Percentiles rank a stretch among this genome's conserved stretches.
Evolutionary conservation across 2,329 filamentous ascomycete genomes (phyloP).

Genomic region (Cladosporium cucumerinum): DNA sequence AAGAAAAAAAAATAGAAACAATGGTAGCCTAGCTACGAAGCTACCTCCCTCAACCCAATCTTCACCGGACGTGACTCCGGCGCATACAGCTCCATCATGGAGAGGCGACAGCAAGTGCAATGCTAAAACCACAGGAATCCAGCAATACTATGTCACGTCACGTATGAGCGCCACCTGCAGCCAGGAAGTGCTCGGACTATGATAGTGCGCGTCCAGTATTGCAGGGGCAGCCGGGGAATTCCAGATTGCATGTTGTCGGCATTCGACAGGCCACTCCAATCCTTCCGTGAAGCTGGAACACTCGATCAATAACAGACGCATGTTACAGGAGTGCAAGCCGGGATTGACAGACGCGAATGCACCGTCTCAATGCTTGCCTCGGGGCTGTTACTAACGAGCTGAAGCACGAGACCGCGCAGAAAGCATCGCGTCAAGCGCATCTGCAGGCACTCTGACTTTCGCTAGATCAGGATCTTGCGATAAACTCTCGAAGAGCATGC

Average conservation of each 20-base stretch:
- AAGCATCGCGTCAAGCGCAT: background rate
- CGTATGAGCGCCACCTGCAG: background rate
- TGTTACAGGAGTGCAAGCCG: background rate
- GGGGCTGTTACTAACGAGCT: background rate
- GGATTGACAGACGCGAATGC: background rate
- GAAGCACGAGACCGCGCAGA: background rate
- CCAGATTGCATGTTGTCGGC: background rate
- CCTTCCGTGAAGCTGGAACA: background rate
- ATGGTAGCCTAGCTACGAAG: background rate
- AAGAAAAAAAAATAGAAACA: background rate
- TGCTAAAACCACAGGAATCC: background rate
- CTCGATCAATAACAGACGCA: background rate
- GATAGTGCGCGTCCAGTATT: background rate
- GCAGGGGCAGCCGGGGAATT: background rate
- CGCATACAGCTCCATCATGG: background rate
- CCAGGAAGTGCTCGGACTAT: background rate
- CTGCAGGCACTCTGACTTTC: conserved; percentile 5
- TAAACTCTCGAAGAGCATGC: background rate
- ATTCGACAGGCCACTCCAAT: background rate
- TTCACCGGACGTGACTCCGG: background rate
- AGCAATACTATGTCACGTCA: background rate
- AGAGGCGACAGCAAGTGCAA: background rate
- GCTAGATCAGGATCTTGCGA: conserved; percentile 3
- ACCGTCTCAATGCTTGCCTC: background rate
- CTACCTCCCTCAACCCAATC: background rate